Evolutionary conservation across 2,329 filamentous ascomycete species (phyloP), one percentile per base, ranked within the genome.

Genomic region (Sclerotinia nivalis): DNA sequence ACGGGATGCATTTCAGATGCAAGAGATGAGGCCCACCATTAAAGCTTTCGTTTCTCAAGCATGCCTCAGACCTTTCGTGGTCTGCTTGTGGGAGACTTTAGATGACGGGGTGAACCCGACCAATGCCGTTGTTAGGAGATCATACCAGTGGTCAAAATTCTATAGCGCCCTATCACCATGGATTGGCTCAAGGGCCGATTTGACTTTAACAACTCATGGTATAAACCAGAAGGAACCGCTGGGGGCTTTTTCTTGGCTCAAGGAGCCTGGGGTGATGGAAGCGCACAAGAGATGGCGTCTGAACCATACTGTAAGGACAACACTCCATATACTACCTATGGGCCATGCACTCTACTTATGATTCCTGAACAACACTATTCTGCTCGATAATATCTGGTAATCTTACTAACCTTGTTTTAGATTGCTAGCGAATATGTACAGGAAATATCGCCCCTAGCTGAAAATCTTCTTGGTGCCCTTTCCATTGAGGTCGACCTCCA

Each of bases 1-100:
- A 37, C 76, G 80, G 22, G 81, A 84, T 71, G 83, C 81, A 73
- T 83, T 83, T 72, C 79, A 81, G 58, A 78, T 77, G 75, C 74
- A 62, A 70, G 76, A 58, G 31, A 75, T 62, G 76, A 75, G 52
- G 13, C 55, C 69, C 8, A 70, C 74, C 56, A 54, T 72, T 72
- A n/a, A 74, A 75, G 50, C 73, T 70, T 52, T 72, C 59, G 58
- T 73, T 61, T 68, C 74, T 67, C 50, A 78, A 73, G 65, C 76
- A 73, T 34, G 62, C 62, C 6, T 74, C 71, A 59, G 76, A 72
- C 40, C 72, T 73, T 34, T 78, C 74, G 54, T 73, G 72, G 54
- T 77, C 72, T 22, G 77, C 73, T 5, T 75, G 47, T 73, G 73
- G 64, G 71, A 79, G 31, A 76, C 78, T 13, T 69, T 79, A 15